phyloP scores from a whole-genome alignment of 192 early-diverging fungal genomes.

The Coemansia sp. region DNA sequence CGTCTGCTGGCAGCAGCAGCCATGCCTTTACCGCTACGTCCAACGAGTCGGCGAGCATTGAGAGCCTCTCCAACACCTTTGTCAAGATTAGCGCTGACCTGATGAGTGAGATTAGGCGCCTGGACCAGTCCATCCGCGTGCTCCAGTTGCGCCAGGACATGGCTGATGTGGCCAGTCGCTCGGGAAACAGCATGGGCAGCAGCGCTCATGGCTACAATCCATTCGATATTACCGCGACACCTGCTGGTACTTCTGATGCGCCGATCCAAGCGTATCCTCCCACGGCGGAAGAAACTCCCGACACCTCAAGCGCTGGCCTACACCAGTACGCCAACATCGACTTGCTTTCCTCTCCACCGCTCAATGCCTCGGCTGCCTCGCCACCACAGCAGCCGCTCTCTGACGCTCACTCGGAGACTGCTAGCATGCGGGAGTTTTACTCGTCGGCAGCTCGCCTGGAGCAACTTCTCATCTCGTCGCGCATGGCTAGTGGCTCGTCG shows the following conservation, averaged over 20 bases:
- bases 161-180: constrained; percentile 19
- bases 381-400: constrained; percentile 12
- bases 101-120: constrained; percentile 49
- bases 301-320: constrained; percentile 3
- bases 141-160: constrained; percentile 44
- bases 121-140: constrained; percentile 46
- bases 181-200: constrained; percentile 12
- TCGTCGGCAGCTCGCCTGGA: constrained; percentile 52
- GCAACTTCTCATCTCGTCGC: constrained; percentile 38
- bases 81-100: constrained; percentile 50
- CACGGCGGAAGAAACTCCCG: not conserved
- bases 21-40: constrained; percentile 2
- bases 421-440: constrained; percentile 55
- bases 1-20: constrained; percentile 5
- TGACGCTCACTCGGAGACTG: constrained; percentile 26
- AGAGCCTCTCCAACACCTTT: constrained; percentile 42
- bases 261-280: constrained; percentile 32
- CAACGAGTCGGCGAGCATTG: constrained; percentile 22
- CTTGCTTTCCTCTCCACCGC: constrained; percentile 36
- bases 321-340: constrained; percentile 30
- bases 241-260: constrained; percentile 15
- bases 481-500: constrained; percentile 17
- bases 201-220: constrained; percentile 6
- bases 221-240: constrained; percentile 26
- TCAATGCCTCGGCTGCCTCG: not conserved